Conservation (phyloP, 768 basidiomycete species). For the Tulasnella sp. region DNA sequence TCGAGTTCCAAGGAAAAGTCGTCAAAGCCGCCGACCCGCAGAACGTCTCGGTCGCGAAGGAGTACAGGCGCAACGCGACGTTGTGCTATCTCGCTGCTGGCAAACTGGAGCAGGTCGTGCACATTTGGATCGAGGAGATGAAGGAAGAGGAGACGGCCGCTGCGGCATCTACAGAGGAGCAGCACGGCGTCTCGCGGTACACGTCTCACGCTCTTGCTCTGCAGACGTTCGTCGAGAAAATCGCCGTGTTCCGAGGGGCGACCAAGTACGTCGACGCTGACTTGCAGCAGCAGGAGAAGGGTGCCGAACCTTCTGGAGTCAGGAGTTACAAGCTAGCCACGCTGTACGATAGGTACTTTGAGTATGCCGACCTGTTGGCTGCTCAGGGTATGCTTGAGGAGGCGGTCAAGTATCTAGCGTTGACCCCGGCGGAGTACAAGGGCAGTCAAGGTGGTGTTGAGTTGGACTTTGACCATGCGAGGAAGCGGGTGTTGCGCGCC, state of each 20-base stretch:
- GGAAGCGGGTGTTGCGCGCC: slow-evolving; percentile 37
- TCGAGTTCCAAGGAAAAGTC: slow-evolving; percentile 74
- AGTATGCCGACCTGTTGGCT: slow-evolving; percentile 88
- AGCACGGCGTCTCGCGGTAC: slow-evolving; percentile 43
- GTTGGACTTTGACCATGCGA: slow-evolving; percentile 32
- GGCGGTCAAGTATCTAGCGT: slow-evolving; percentile 63
- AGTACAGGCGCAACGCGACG: slow-evolving; percentile 76
- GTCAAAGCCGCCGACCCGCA: slow-evolving; percentile 38
- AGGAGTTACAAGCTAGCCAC: slow-evolving; percentile 71
- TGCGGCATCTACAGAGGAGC: slow-evolving; percentile 26
- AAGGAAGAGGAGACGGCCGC: slow-evolving; percentile 59
- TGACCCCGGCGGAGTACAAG: slow-evolving; percentile 70
- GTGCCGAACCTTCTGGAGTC: slow-evolving; percentile 33
- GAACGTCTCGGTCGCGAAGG: slow-evolving; percentile 33
- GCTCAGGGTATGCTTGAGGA: slow-evolving; percentile 82
- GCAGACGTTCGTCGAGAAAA: slow-evolving; percentile 93
- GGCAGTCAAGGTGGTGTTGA: slow-evolving; percentile 36
- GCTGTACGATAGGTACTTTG: slow-evolving; percentile 88
- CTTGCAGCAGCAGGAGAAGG: slow-evolving; percentile 33
- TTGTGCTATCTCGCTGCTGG: slow-evolving; percentile 89
- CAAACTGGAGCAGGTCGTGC: slow-evolving; percentile 73
- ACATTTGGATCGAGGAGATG: slow-evolving; percentile 88
- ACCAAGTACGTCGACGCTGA: slow-evolving; percentile 70
- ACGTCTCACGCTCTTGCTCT: slow-evolving; percentile 75
- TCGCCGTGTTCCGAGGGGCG: slow-evolving; percentile 84